These are phyloP conservation scores for Beauveria sp. DNA, from an alignment of 2,329 filamentous ascomycete species.

Conservation along the genomic window DNA sequence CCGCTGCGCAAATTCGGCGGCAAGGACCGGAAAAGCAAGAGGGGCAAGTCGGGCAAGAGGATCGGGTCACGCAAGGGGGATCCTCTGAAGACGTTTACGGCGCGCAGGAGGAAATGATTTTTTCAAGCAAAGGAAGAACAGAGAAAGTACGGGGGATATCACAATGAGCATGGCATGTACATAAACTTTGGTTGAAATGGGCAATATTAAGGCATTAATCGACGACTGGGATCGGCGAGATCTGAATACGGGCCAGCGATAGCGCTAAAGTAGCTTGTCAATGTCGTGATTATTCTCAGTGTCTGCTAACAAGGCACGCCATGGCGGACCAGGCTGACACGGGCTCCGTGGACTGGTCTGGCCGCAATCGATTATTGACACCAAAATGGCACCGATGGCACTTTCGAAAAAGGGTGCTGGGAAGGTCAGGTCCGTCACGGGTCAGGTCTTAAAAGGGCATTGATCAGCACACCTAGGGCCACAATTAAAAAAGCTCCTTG, in stretches of 20 bases:
- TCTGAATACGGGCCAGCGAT: neutral
- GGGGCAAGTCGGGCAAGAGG: slow-evolving; percentile 36
- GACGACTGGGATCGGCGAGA: neutral
- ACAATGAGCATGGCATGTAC: neutral
- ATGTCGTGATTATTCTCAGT: neutral
- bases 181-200: neutral
- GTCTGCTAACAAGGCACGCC: neutral
- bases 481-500: neutral
- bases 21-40: slow-evolving; percentile 41
- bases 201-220: neutral
- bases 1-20: slow-evolving; percentile 50
- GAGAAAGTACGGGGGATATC: too few relatives aligned
- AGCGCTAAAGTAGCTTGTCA: neutral
- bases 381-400: neutral
- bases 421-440: neutral
- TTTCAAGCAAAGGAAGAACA: neutral
- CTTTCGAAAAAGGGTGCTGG: neutral
- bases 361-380: too few relatives aligned
- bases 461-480: neutral
- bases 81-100: slow-evolving; percentile 84
- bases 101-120: slow-evolving; percentile 38
- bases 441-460: neutral
- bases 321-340: neutral
- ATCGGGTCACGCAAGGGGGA: slow-evolving; percentile 61
- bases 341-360: neutral